Base-by-base conservation (phyloP, 139 green algal species). In the Zygnema circumcarinatum region DNA sequence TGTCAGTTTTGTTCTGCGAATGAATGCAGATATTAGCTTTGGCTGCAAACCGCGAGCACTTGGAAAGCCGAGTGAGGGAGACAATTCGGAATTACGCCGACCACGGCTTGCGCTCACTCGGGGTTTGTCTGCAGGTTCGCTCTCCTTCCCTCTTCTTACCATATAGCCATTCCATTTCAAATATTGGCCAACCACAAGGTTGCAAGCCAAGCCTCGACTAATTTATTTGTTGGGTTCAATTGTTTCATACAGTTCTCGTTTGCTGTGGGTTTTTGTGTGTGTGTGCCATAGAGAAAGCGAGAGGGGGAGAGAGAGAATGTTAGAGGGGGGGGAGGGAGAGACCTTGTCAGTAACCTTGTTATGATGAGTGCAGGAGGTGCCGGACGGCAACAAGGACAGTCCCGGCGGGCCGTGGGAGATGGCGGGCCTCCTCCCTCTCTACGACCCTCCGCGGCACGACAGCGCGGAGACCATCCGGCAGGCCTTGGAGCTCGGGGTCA, bases 381-480 rank as follows among this genome's bases (percentile, higher is more conserved):
- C 2, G 36, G 76, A 83, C 36, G 35, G 35, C 29, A 69, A 73
- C 22, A 54, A 47, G 11, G 76, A 83, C 7, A 21, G 76, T 36
- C 76, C 76, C 20, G 73, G 83, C 0, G 73, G 75, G 21, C 41
- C 38, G 1, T 92, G 84, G 93, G 74, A 92, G 41, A 89, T 97
- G 89, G 56, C 94, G 76, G 95, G 95, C 78, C 86, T 97, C 72
- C 91, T 97, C 3, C 95, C 95, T 84, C 96, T 98, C 89, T 88
- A 97, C 76, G 95, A 97, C 88, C 95, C 95, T 0, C 95, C 95
- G 2, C 92, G 95, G 42, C 92, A 91, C 31, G 95, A 98, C 91
- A 97, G 95, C 80, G 96, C 96, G 90, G 75, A 83, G 39, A 97
- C 95, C 40, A 95, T 97, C 52, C 87, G 96, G 79, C 75, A 85